These are phyloP conservation scores for Saccharomycopsis crataegensis DNA, from an alignment of 1,139 yeast genomes.

Conservation along the genomic window DNA sequence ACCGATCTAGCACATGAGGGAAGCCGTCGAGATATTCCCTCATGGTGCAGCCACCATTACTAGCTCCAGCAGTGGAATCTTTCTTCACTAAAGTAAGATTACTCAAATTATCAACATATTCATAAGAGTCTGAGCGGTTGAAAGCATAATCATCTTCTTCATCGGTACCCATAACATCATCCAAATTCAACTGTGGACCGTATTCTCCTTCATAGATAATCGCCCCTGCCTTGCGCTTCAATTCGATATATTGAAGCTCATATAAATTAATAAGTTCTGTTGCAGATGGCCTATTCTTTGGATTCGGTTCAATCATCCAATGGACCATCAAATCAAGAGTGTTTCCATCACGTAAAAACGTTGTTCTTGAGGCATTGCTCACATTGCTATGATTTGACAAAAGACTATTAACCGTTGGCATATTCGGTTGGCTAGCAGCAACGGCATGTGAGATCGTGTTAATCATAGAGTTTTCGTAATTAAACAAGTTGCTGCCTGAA, in stretches of 20 bases:
- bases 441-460: not conserved
- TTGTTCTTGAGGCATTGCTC: constrained; percentile 1
- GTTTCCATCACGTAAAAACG: constrained; percentile 65
- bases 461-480: constrained; percentile 1
- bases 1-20: constrained; percentile 6
- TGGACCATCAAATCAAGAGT: constrained; percentile 74
- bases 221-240: constrained; percentile 87
- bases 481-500: not conserved
- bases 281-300: constrained; percentile 77
- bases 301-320: constrained; percentile 86
- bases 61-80: not conserved
- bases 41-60: constrained; percentile 1
- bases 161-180: constrained; percentile 10
- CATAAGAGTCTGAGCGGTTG: not conserved
- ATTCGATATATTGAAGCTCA: constrained; percentile 75
- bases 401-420: no score
- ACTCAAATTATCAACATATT: no score
- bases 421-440: not conserved
- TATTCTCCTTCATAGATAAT: constrained; percentile 94
- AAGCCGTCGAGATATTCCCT: constrained; percentile 12
- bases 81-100: not conserved
- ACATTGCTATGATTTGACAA: not conserved
- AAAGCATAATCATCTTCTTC: constrained; percentile 13
- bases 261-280: constrained; percentile 54
- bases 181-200: constrained; percentile 60